phyloP scores from a whole-genome alignment of 306 rosid genomes.

The Vigna nakashimae region DNA sequence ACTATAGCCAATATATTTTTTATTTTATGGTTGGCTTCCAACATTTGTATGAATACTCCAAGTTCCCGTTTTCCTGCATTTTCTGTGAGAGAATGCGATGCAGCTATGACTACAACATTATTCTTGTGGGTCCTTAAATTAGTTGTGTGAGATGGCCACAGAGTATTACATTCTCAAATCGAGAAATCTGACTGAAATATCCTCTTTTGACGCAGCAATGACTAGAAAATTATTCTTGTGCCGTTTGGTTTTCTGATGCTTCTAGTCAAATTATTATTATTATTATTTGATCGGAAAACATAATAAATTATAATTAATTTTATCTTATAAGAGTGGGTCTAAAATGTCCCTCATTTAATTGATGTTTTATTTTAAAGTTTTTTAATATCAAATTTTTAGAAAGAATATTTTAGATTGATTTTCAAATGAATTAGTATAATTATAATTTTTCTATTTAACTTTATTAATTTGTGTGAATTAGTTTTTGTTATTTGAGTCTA shows the following conservation, averaged over 20 bases:
- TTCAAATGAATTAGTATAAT: no score
- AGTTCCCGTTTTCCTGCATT: slow-evolving; percentile 35
- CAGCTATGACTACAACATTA: slow-evolving; percentile 28
- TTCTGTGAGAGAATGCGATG: slow-evolving; percentile 33
- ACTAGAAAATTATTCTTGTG: no score
- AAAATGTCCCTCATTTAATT: no score
- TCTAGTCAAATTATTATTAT: not conserved
- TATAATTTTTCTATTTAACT: no score
- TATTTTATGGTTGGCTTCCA: slow-evolving; percentile 49
- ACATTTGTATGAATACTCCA: slow-evolving; percentile 38
- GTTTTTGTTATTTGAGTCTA: no score
- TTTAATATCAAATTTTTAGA: no score
- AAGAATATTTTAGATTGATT: no score
- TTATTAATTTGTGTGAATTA: no score
- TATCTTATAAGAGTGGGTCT: no score
- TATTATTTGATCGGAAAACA: not conserved
- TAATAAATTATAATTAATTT: no score
- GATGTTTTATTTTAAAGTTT: no score
- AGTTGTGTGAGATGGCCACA: slow-evolving; percentile 39
- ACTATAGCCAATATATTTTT: slow-evolving; percentile 36
- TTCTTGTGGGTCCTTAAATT: slow-evolving; percentile 51
- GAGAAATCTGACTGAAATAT: slow-evolving; percentile 57
- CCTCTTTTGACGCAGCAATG: not conserved
- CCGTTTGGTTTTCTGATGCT: not conserved
- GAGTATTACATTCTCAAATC: slow-evolving; percentile 39